Evolutionary conservation across 495 filamentous ascomycete species (phyloP).

Genomic region (Penicillium samsonianum): DNA sequence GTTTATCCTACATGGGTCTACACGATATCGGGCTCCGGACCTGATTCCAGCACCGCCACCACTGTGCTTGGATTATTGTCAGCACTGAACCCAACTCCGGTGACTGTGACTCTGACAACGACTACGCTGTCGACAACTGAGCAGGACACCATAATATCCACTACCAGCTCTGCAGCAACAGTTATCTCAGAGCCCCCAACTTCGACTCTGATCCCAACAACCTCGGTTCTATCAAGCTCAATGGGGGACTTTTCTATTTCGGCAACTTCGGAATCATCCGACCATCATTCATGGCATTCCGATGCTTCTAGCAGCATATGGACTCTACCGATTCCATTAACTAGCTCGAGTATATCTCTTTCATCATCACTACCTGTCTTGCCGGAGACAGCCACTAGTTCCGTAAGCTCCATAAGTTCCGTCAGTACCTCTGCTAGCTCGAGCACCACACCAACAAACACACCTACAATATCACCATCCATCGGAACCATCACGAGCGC

Average conservation of each 20-base stretch:
- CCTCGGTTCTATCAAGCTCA: background rate
- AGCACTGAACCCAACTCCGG: background rate
- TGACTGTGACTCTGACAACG: background rate
- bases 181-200: background rate
- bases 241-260: background rate
- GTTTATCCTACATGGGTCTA: conserved; percentile 8
- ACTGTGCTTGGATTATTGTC: background rate
- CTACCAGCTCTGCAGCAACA: background rate
- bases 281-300: background rate
- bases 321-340: background rate
- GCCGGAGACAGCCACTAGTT: background rate
- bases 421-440: background rate
- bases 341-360: background rate
- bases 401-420: background rate
- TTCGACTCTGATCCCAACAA: background rate
- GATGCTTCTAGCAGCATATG: background rate
- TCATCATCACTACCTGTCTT: background rate
- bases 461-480: background rate
- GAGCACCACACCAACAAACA: background rate
- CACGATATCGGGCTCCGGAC: background rate
- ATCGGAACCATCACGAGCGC: background rate
- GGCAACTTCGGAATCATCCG: background rate
- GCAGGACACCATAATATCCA: background rate
- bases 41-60: background rate
- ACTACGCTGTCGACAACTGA: background rate